Evolutionary conservation across 345 rosid genomes (phyloP), one percentile per base, ranked within the genome.

Genomic region (Melastoma malabathricum): DNA sequence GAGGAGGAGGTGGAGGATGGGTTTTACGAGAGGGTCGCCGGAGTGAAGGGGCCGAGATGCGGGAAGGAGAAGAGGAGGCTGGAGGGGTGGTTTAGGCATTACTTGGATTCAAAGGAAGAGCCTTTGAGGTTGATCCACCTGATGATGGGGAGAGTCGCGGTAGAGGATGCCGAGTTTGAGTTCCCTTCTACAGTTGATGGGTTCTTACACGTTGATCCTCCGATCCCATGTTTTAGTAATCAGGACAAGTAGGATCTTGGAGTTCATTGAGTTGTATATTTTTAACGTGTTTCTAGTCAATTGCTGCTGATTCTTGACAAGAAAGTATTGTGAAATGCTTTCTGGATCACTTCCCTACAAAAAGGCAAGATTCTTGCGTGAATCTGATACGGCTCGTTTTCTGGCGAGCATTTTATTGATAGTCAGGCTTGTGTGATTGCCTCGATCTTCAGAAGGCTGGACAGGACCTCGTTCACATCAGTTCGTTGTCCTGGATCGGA

Each of bases 401-500:
- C 18, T 13, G 8, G 43, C 18, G 13, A 17, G 17, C 13, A 0
- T 3, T 15, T 22, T 3, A 13, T 13, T 8, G 13, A 51, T 13
- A 15, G 39, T 51, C 45, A 2, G 20, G 19, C 48, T 27, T 9
- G 20, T 10, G 12, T 34, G 41, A 34, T 8, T 34, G 41, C 57
- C 60, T 43, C 44, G 15, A 83, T 51, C 64, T 81, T 85, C 57
- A 54, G 10, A 18, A 89, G 79, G 51, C 48, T 64, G 17, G 80
- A 50, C 63, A 79, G 41, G 15, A 85, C 86, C 61, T 74, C 77
- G 15, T 77, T 77, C 75, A 83, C 68, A 56, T 64, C 49, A 0
- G 88, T 84, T 41, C 94, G 67, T 56, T 77, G 76, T 45, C 78
- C 83, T 5, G 97, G 97, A 56, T 76, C 67, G 10, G 76, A 54